Evolutionary conservation across 1,284 basidiomycete genomes (phyloP).

Genomic region (Somion occarium): DNA sequence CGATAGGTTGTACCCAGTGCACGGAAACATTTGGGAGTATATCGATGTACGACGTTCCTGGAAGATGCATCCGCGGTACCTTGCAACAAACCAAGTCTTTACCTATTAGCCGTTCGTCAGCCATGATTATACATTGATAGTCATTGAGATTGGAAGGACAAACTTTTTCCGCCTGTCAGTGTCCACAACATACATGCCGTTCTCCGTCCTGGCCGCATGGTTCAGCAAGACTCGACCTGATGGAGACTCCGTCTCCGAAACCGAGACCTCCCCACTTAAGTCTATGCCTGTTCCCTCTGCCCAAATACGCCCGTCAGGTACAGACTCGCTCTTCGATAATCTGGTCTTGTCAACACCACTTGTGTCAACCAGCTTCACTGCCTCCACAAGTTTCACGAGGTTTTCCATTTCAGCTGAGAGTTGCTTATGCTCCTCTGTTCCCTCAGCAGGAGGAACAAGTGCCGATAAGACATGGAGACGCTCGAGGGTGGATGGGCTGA

Average conservation of each 20-base stretch:
- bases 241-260: conserved; percentile 22
- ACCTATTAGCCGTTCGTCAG: too few species aligned
- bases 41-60: too few species aligned
- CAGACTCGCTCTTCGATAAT: conserved; percentile 12
- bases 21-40: too few species aligned
- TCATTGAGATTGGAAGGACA: too few species aligned
- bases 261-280: conserved; percentile 14
- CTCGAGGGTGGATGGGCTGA: conserved; percentile 50
- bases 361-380: conserved; percentile 61
- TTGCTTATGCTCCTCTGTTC: conserved; percentile 42
- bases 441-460: conserved; percentile 54
- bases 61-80: too few species aligned
- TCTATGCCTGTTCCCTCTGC: conserved; percentile 33
- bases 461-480: conserved; percentile 68
- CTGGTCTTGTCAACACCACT: conserved; percentile 17
- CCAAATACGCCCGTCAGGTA: conserved; percentile 45
- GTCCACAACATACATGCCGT: conserved; percentile 38
- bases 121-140: too few species aligned
- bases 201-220: conserved; percentile 42
- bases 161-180: conserved; percentile 30
- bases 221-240: conserved; percentile 42
- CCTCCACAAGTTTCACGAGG: conserved; percentile 70
- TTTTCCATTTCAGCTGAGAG: conserved; percentile 60
- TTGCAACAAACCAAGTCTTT: too few species aligned
- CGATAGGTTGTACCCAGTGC: too few species aligned